Evolutionary conservation across 768 basidiomycete genomes (phyloP), one percentile per base, ranked within the genome.

Genomic region (Boletus huronensis): DNA sequence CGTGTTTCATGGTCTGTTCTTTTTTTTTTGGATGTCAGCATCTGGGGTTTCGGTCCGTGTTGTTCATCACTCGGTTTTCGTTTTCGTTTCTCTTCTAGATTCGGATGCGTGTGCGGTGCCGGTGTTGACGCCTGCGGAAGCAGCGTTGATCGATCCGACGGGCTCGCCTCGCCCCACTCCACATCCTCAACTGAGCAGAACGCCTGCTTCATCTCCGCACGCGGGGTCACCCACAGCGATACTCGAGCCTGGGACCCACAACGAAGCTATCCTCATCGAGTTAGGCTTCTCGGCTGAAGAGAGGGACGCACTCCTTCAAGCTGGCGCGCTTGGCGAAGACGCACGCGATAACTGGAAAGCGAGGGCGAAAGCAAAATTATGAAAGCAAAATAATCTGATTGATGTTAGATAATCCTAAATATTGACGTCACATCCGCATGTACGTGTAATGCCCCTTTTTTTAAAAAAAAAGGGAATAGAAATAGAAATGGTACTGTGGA

Each of bases 51-150:
- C 45, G 13, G 2, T 19, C 17, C 10, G 16, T 39, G 42, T 45
- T 46, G 19, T 21, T 48, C 25, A 35, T n/a, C 34, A 5, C 16
- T 14, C 19, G 10, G 9, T 36, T 28, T 23, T 19, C 14, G 14
- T 31, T 8, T 8, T 28, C 13, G 16, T n/a, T 16, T 16, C 13
- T 13, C 4, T 3, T 29, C 38, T 62, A 90, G 88, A 78, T 28
- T 85, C 80, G 13, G 89, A 91, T 54, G 84, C 87, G 8, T 91
- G 89, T 64, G 79, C 78, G 10, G 70, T 87, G 14, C 88, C 89
- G 0, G 84, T 91, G 29, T 74, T 90, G 26, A 76, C 81, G 5
- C 79, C 85, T 0, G 62, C 70, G 25, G 88, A 91, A 75, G 87
- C 85, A 5, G 77, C 75, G 2, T 69, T 66, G 31, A 66, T 79